Percentiles rank a stretch among this genome's conserved stretches.
These are phyloP conservation scores for Spencermartinsiella ligniputridi DNA, from an alignment of 1,139 yeast species.

Conservation along the genomic window DNA sequence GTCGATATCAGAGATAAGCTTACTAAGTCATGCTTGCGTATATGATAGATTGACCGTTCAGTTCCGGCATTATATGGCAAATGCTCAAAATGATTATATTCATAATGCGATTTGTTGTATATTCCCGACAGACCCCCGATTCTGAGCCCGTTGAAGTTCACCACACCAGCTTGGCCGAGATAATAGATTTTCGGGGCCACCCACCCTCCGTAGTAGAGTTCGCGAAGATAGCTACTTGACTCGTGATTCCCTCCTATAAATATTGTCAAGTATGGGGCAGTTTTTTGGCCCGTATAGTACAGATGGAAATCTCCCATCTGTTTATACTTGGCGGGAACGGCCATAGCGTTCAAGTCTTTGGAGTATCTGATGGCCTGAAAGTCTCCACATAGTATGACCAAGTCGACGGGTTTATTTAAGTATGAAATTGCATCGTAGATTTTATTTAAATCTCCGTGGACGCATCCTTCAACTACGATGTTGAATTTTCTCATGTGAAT, in stretches of 20 bases:
- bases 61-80: constrained; percentile 47
- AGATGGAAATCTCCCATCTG: constrained; percentile 71
- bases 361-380: constrained; percentile 64
- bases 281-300: constrained; percentile 57
- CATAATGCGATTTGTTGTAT: constrained; percentile 50
- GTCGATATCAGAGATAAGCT: constrained; percentile 43
- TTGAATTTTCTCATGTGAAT: constrained; percentile 11
- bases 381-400: constrained; percentile 85
- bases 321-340: constrained; percentile 50
- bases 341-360: constrained; percentile 62
- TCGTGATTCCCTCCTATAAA: constrained; percentile 97
- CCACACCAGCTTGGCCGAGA: constrained; percentile 71
- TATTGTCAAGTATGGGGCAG: constrained; percentile 73
- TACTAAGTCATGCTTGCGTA: constrained; percentile 57
- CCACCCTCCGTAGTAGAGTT: constrained; percentile 87
- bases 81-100: constrained; percentile 37
- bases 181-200: constrained; percentile 89
- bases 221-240: constrained; percentile 70
- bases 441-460: constrained; percentile 74
- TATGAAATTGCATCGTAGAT: constrained; percentile 47
- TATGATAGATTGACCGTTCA: constrained; percentile 67
- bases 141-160: constrained; percentile 68
- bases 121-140: constrained; percentile 88
- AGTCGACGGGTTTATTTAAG: constrained; percentile 40
- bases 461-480: constrained; percentile 85